Evolutionary conservation across 1,284 basidiomycete species (phyloP).

Genomic region (Sphaerobolus stellatus): DNA sequence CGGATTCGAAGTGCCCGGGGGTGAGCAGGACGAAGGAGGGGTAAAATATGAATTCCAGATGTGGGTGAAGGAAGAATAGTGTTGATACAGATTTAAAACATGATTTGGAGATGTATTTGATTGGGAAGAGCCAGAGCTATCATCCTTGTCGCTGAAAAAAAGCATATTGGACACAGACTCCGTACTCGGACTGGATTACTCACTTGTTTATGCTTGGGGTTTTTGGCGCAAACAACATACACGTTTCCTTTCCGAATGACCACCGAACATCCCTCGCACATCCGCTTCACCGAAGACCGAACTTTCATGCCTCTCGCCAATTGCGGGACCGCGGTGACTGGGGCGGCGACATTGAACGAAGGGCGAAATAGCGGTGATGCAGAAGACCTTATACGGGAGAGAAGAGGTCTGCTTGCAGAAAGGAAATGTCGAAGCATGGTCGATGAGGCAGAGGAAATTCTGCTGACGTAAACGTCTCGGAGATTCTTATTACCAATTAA

Average conservation of each 20-base stretch:
- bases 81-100: background rate
- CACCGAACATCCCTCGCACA: constrained; percentile 88
- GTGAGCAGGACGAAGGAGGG: constrained; percentile 78
- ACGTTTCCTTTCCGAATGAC: constrained; percentile 89
- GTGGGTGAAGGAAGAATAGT: constrained; percentile 63
- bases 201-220: constrained; percentile 98
- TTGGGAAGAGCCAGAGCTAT: background rate
- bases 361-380: constrained; percentile 30
- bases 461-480: constrained; percentile 3
- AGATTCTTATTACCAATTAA: too few species aligned
- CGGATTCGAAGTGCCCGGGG: constrained; percentile 74
- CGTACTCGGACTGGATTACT: constrained; percentile 28
- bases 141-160: constrained; percentile 61
- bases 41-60: constrained; percentile 88
- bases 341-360: constrained; percentile 27
- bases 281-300: constrained; percentile 87
- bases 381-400: constrained; percentile 49
- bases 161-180: constrained; percentile 17
- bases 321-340: constrained; percentile 23
- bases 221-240: constrained; percentile 88
- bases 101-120: background rate
- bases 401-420: constrained; percentile 55
- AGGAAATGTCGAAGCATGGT: constrained; percentile 67
- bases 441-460: constrained; percentile 1
- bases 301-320: constrained; percentile 91